Evolutionary conservation across 2,329 filamentous ascomycete genomes (phyloP).

Genomic region (Talaromyces sp.): DNA sequence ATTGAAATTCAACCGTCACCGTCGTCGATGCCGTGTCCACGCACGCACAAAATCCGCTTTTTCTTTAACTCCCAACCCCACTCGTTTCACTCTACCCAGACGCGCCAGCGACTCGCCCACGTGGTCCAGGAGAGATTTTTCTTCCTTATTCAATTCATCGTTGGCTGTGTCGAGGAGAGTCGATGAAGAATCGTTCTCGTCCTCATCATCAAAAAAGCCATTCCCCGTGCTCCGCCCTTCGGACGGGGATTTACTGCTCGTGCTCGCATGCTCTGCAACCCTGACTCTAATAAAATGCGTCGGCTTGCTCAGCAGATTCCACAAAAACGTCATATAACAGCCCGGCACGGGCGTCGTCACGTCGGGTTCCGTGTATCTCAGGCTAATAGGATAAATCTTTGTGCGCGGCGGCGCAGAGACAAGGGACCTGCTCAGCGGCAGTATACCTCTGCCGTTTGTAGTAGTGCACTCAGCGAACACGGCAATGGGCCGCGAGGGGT

Average conservation of each 20-base stretch:
- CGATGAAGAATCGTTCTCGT: not conserved
- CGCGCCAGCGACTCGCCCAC: slow-evolving; percentile 83
- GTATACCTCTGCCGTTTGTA: slow-evolving; percentile 84
- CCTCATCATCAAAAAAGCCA: slow-evolving; percentile 14
- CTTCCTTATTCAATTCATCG: slow-evolving; percentile 42
- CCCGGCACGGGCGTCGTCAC: slow-evolving; percentile 85
- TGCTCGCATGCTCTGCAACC: slow-evolving; percentile 66
- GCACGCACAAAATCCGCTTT: slow-evolving; percentile 76
- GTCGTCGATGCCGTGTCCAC: slow-evolving; percentile 41
- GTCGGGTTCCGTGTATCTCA: slow-evolving; percentile 83
- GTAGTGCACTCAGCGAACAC: slow-evolving; percentile 93
- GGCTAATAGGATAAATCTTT: slow-evolving; percentile 82
- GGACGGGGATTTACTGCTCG: slow-evolving; percentile 27
- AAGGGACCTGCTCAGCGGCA: slow-evolving; percentile 75
- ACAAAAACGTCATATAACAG: slow-evolving; percentile 67
- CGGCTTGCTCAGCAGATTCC: slow-evolving; percentile 76
- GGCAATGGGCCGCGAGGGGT: slow-evolving; percentile 71
- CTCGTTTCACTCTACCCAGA: slow-evolving; percentile 79
- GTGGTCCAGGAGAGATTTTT: slow-evolving; percentile 67
- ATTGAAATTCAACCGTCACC: not conserved
- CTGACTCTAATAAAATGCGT: slow-evolving; percentile 87
- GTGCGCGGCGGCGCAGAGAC: slow-evolving; percentile 56
- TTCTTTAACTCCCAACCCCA: slow-evolving; percentile 75
- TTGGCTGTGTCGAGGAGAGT: slow-evolving; percentile 7
- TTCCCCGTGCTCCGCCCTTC: slow-evolving; percentile 26